phyloP scores from a whole-genome alignment of 495 filamentous ascomycete species.

The Daldinia caldariorum region DNA sequence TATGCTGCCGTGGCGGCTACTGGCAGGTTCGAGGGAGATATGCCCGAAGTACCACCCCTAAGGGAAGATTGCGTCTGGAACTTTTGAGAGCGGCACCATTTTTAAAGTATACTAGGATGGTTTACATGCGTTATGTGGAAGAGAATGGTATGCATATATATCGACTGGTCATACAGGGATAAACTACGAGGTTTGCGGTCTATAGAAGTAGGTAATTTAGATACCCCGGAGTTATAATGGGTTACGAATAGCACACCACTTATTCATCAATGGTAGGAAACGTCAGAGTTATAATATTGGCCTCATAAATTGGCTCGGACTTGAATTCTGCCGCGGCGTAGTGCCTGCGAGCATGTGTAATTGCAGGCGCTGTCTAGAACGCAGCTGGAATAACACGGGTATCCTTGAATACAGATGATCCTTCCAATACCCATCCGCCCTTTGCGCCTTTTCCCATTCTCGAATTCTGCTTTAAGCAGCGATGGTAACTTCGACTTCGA shows the following conservation, averaged over 20 bases:
- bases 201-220: constrained; percentile 18
- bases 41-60: constrained; percentile 78
- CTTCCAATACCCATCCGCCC: constrained; percentile 7
- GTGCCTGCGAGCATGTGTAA: constrained; percentile 8
- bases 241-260: constrained; percentile 6
- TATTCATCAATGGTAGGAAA: neutral
- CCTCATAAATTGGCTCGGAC: constrained; percentile 14
- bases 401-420: constrained; percentile 16
- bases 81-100: constrained; percentile 55
- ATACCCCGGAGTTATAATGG: constrained; percentile 31
- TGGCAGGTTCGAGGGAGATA: constrained; percentile 69
- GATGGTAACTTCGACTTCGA: constrained; percentile 99
- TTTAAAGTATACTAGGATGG: neutral
- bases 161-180: constrained; percentile 4
- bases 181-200: neutral
- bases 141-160: neutral
- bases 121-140: neutral
- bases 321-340: constrained; percentile 18
- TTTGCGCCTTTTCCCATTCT: constrained; percentile 9
- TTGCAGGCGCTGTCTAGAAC: constrained; percentile 16
- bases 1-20: constrained; percentile 69
- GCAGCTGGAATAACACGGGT: constrained; percentile 8
- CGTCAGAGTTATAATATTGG: neutral
- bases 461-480: constrained; percentile 75
- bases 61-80: constrained; percentile 77